Evolutionary conservation across 768 basidiomycete species (phyloP).

Genomic region (Boletus barrowsii): DNA sequence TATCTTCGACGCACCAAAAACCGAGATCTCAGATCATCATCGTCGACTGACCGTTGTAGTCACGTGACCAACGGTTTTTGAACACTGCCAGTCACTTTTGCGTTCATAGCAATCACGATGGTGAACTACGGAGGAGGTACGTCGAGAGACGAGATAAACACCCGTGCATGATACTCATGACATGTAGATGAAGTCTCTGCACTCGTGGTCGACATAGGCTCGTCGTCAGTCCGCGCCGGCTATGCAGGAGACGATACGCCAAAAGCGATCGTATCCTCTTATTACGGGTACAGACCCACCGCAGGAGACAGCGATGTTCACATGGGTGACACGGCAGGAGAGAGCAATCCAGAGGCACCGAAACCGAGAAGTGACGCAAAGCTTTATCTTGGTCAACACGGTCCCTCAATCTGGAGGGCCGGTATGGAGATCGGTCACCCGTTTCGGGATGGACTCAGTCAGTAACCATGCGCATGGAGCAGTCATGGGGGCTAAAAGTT

Average conservation of each 20-base stretch:
- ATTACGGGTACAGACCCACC: constrained; percentile 71
- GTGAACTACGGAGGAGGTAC: constrained; percentile 86
- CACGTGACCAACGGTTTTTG: constrained; percentile 7
- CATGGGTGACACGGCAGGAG: constrained; percentile 42
- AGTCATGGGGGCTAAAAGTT: not conserved
- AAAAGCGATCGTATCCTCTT: constrained; percentile 85
- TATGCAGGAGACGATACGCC: constrained; percentile 98
- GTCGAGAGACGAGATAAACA: constrained; percentile 20
- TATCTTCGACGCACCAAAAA: too few relatives aligned
- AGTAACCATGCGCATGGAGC: constrained; percentile 24
- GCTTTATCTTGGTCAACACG: constrained; percentile 81
- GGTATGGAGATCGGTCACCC: constrained; percentile 87
- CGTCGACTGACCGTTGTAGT: not conserved
- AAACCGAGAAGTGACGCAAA: constrained; percentile 49
- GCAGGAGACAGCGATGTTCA: constrained; percentile 29
- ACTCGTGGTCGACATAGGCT: constrained; percentile 91
- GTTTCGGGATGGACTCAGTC: constrained; percentile 81
- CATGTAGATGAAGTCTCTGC: constrained; percentile 93
- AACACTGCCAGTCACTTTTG: not conserved
- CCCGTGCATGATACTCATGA: not conserved
- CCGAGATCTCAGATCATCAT: too few relatives aligned
- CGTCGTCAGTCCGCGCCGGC: constrained; percentile 86
- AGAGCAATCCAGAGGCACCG: constrained; percentile 28
- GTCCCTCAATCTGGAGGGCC: constrained; percentile 87
- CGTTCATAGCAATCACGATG: constrained; percentile 40